These are phyloP conservation scores for Eucalyptus decipiens DNA, from an alignment of 345 rosid species.

Conservation along the genomic window DNA sequence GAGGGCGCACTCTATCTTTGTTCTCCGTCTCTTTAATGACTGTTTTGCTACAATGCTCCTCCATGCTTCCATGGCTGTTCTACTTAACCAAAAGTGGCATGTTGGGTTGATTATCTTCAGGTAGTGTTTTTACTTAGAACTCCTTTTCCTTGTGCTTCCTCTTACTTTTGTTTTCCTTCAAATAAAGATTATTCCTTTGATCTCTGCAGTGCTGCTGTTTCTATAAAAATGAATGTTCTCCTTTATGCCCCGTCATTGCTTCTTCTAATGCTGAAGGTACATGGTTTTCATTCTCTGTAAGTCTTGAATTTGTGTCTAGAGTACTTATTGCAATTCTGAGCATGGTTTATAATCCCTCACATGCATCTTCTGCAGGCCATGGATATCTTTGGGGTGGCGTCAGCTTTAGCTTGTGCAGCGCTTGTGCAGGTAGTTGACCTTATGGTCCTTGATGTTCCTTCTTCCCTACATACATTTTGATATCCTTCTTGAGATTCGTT, in stretches of 20 bases:
- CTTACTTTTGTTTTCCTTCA: background rate
- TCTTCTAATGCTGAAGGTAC: constrained; percentile 72
- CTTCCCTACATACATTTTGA: background rate
- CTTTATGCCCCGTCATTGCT: constrained; percentile 84
- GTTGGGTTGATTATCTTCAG: constrained; percentile 82
- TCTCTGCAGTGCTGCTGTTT: constrained; percentile 62
- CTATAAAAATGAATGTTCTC: constrained; percentile 92
- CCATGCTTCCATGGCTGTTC: constrained; percentile 57
- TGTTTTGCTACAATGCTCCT: constrained; percentile 88
- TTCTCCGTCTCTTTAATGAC: constrained; percentile 90
- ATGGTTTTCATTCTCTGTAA: background rate
- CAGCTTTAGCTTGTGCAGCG: constrained; percentile 84
- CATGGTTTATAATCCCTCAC: background rate
- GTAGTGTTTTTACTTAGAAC: constrained; percentile 10
- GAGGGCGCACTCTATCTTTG: constrained; percentile 86
- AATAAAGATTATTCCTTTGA: background rate
- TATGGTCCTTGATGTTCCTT: background rate
- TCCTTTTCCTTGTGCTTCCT: background rate
- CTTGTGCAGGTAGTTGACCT: constrained; percentile 61
- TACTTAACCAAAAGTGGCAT: constrained; percentile 65
- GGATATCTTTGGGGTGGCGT: constrained; percentile 57
- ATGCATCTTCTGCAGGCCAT: constrained; percentile 40
- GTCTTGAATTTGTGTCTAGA: background rate
- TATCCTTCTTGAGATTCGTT: background rate
- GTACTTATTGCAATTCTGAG: background rate